A percentile compares a stretch with the other conserved stretches of the same genome.
Evolutionary conservation across 352 stramenopile genomes (phyloP).

Genomic region (Globisporangium mamillatum): DNA sequence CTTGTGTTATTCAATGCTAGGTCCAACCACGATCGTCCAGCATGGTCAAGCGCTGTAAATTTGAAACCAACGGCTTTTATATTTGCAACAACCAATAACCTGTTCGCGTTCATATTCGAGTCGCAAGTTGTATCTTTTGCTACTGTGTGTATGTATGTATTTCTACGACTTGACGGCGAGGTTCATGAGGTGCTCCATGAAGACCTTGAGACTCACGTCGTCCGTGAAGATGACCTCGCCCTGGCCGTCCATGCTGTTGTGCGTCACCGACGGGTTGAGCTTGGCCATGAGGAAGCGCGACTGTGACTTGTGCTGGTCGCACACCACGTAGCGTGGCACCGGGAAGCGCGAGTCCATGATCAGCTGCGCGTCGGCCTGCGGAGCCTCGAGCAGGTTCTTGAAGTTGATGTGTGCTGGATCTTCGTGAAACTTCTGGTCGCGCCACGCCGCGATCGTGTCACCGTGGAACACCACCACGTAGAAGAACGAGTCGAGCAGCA

Average conservation of each 20-base stretch:
- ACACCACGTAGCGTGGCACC: slow-evolving; percentile 98
- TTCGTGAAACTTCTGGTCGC: slow-evolving; percentile 95
- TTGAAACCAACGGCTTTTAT: neutral
- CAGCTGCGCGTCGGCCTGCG: slow-evolving; percentile 96
- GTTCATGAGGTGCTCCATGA: slow-evolving; percentile 99
- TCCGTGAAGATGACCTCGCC: slow-evolving; percentile 98
- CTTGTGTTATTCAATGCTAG: neutral
- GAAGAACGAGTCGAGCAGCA: slow-evolving; percentile 99
- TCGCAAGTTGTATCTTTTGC: neutral
- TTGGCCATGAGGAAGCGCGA: slow-evolving; percentile 99
- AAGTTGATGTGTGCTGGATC: slow-evolving; percentile 97
- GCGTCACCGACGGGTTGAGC: slow-evolving; percentile 97
- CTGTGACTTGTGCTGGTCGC: slow-evolving; percentile 99
- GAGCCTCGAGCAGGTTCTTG: slow-evolving; percentile 96
- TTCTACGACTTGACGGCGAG: slow-evolving; percentile 81
- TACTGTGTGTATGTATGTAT: neutral
- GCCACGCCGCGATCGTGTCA: slow-evolving; percentile 98
- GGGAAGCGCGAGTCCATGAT: slow-evolving; percentile 99
- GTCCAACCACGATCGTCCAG: neutral
- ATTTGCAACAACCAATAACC: neutral
- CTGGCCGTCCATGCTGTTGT: slow-evolving; percentile 94
- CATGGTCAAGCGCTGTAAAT: neutral
- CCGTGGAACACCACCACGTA: slow-evolving; percentile 99
- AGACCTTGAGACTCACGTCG: slow-evolving; percentile 99
- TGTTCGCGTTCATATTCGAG: neutral